Evolutionary conservation across 2,329 filamentous ascomycete species (phyloP).

Genomic region (Paracoccidioides lutzii): DNA sequence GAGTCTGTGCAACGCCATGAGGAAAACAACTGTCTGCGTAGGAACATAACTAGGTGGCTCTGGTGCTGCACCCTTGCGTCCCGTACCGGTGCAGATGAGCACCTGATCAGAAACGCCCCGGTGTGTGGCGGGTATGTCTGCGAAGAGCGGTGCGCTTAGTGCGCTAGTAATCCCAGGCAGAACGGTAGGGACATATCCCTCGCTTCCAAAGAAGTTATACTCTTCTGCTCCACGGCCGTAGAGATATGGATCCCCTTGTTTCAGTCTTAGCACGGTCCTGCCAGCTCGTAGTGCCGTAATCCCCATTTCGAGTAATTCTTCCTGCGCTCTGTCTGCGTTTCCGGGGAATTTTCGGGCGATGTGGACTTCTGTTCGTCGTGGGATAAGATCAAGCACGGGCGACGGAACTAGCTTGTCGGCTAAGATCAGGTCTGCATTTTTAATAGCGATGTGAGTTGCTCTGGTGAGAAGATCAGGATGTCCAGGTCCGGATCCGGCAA

Average conservation of each 20-base stretch:
- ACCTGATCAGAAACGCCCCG: slow-evolving; percentile 84
- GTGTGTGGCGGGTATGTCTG: slow-evolving; percentile 76
- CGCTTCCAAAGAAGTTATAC: slow-evolving; percentile 63
- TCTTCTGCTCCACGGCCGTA: slow-evolving; percentile 94
- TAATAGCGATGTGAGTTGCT: slow-evolving; percentile 36
- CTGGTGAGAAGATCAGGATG: slow-evolving; percentile 84
- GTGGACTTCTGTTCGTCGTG: slow-evolving; percentile 72
- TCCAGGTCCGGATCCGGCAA: slow-evolving; percentile 85
- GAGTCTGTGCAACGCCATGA: slow-evolving; percentile 90
- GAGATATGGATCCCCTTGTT: slow-evolving; percentile 93
- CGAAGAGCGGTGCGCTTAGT: slow-evolving; percentile 75
- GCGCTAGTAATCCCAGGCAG: slow-evolving; percentile 86
- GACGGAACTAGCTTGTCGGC: slow-evolving; percentile 52
- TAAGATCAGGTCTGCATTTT: slow-evolving; percentile 35
- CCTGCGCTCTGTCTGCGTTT: slow-evolving; percentile 85
- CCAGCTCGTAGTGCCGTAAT: slow-evolving; percentile 56
- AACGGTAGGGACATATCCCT: slow-evolving; percentile 59
- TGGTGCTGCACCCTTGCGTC: slow-evolving; percentile 72
- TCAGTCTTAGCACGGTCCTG: slow-evolving; percentile 72
- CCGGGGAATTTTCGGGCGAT: slow-evolving; percentile 97
- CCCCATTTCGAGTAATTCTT: slow-evolving; percentile 71
- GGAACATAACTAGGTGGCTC: slow-evolving; percentile 66
- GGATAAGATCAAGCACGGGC: slow-evolving; percentile 76
- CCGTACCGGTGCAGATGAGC: slow-evolving; percentile 90
- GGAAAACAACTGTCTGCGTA: slow-evolving; percentile 74